Evolutionary conservation across 164 flowering plant species (phyloP), one percentile per base, ranked within the genome.

Genomic region (Aristolochia contorta): DNA sequence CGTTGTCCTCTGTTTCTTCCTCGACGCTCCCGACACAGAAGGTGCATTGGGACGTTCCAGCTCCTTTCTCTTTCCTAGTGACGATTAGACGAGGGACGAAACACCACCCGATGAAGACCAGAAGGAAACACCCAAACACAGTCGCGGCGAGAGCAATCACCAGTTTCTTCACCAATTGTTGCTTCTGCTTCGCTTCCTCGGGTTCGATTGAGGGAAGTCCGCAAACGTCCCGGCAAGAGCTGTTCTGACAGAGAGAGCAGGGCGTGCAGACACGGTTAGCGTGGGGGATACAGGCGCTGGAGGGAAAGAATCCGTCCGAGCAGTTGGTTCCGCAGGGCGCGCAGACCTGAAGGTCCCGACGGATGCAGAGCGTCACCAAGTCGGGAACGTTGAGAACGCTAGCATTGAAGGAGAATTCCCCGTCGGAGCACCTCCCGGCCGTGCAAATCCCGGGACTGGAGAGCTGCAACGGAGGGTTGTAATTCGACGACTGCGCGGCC

Each of bases 181-280:
- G 60, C 23, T 77, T 77, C 67, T 67, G 66, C 52, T 22, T 47
- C 50, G 59, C 53, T 58, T 27, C 41, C 22, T 58, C 77, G 1
- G 43, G 43, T 6, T 76, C 47, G 25, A 76, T 54, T 10, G 79
- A 47, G 14, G 72, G 67, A 61, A 83, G 66, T 56, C 74, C 70
- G 69, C 97, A 91, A 47, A 77, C 63, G 54, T 66, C 79, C 76
- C 74, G 73, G 72, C 97, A 91, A 57, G 97, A 82, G 65, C 86
- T 84, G 72, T 83, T 91, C 64, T 91, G 97, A 72, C 97, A 91
- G 66, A 91, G 88, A 1, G 96, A 86, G 63, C 97, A 91, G 33
- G 82, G 65, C 0, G 96, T 91, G 85, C 97, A 91, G 8, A 84
- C 79, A 57, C 97, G 64, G 62, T 86, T 91, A 0, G 89, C 77